phyloP scores from a whole-genome alignment of 2,329 filamentous ascomycete genomes.

The Periconia sp. region DNA sequence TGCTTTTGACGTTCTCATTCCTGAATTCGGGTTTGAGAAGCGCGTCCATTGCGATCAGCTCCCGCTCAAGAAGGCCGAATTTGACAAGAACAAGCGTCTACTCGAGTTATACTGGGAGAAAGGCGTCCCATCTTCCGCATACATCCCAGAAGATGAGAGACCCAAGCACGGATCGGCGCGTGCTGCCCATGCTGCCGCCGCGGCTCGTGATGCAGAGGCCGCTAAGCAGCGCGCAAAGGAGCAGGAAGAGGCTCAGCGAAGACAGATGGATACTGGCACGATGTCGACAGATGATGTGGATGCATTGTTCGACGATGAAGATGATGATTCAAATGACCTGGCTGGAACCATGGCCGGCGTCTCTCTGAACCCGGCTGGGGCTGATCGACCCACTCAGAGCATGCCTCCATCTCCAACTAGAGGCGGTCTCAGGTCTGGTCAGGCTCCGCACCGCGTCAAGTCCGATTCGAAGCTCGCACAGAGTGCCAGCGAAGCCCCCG shows the following conservation, averaged over 20 bases:
- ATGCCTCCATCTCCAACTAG: conserved; percentile 89
- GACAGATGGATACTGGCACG: conserved; percentile 92
- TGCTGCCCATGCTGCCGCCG: conserved; percentile 75
- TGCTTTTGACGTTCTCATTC: conserved; percentile 96
- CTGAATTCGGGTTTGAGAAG: conserved; percentile 99
- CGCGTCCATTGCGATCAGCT: conserved; percentile 98
- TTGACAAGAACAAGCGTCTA: conserved; percentile 92
- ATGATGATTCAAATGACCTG: conserved; percentile 80
- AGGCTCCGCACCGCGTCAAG: conserved; percentile 81
- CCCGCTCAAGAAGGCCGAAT: conserved; percentile 98
- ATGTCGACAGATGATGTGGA: conserved; percentile 93
- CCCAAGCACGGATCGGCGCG: conserved; percentile 81
- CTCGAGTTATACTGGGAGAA: conserved; percentile 99
- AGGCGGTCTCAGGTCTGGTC: conserved; percentile 69
- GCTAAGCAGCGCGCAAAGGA: conserved; percentile 83
- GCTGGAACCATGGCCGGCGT: conserved; percentile 93
- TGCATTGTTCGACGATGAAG: conserved; percentile 93
- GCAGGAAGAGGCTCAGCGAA: conserved; percentile 86
- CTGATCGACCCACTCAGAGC: conserved; percentile 89
- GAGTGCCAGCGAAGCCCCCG: conserved; percentile 69
- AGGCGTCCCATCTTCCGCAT: conserved; percentile 93
- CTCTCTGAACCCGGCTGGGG: conserved; percentile 69
- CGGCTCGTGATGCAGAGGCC: conserved; percentile 80
- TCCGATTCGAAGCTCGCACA: conserved; percentile 92
- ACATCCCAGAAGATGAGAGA: conserved; percentile 94